phyloP scores from a whole-genome alignment of 2,329 filamentous ascomycete genomes.

The Fusarium newnesense region DNA sequence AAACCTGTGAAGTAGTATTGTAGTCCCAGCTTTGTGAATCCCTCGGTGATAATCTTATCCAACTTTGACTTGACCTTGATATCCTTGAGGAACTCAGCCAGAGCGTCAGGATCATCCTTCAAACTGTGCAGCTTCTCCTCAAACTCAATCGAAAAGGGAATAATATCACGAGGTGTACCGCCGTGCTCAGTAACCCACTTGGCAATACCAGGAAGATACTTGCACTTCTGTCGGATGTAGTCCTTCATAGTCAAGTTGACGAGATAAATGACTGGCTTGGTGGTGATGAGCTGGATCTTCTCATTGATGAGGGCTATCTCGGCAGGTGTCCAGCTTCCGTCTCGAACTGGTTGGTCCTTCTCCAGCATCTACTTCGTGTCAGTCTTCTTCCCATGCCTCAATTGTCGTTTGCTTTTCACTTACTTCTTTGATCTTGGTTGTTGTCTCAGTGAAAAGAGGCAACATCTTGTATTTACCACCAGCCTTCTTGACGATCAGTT shows the following conservation, averaged over 20 bases:
- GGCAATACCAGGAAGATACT: slow-evolving; percentile 56
- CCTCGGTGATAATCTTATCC: slow-evolving; percentile 57
- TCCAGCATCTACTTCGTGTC: slow-evolving; percentile 49
- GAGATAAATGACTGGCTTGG: slow-evolving; percentile 57
- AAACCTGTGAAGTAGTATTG: slow-evolving; percentile 58
- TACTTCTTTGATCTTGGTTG: slow-evolving; percentile 51
- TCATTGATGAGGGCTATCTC: slow-evolving; percentile 59
- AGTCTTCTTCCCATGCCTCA: neutral
- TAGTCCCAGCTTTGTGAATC: slow-evolving; percentile 56
- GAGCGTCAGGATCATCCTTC: slow-evolving; percentile 50
- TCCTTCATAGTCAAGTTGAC: slow-evolving; percentile 60
- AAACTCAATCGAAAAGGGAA: slow-evolving; percentile 58
- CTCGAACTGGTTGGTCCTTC: slow-evolving; percentile 53
- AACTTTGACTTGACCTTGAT: slow-evolving; percentile 55
- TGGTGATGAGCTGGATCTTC: slow-evolving; percentile 58
- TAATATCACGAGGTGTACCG: slow-evolving; percentile 53
- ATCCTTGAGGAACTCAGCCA: slow-evolving; percentile 51
- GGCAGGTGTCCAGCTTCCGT: slow-evolving; percentile 55
- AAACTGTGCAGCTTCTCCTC: slow-evolving; percentile 55
- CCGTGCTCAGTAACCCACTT: slow-evolving; percentile 59
- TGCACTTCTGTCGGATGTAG: slow-evolving; percentile 58
- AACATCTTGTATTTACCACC: slow-evolving; percentile 59
- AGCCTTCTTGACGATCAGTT: slow-evolving; percentile 53
- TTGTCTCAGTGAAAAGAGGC: slow-evolving; percentile 56
- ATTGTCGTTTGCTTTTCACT: neutral